A percentile compares a stretch with the other conserved stretches of the same genome.
Conservation (phyloP, 495 filamentous ascomycete species). For the Pseudevernia furfuracea region DNA sequence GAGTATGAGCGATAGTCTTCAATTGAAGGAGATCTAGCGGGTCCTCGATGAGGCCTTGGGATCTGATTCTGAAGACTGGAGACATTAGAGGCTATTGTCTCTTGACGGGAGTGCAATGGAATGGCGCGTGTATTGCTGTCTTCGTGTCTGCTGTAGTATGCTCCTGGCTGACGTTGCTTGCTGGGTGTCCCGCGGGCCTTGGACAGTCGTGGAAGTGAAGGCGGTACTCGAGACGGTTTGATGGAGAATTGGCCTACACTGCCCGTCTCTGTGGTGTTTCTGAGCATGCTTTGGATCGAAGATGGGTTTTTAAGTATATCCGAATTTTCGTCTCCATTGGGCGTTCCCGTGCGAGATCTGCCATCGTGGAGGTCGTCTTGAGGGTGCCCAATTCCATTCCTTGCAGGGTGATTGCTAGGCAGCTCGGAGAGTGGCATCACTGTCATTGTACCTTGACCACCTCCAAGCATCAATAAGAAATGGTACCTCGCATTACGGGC, state of each 20-base stretch:
- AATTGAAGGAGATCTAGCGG: slow-evolving; percentile 5
- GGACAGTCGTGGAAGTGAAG: slow-evolving; percentile 7
- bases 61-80: slow-evolving; percentile 14
- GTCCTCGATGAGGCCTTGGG: not conserved
- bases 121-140: not conserved
- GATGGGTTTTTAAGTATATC: slow-evolving; percentile 18
- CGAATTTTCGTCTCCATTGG: slow-evolving; percentile 7
- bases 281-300: slow-evolving; percentile 53
- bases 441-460: not conserved
- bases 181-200: slow-evolving; percentile 1
- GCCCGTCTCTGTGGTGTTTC: slow-evolving; percentile 60
- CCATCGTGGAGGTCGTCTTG: slow-evolving; percentile 11
- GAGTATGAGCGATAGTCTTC: slow-evolving; percentile 21
- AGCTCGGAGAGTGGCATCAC: slow-evolving; percentile 21
- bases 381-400: slow-evolving; percentile 8
- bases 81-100: slow-evolving; percentile 7
- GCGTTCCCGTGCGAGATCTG: slow-evolving; percentile 6
- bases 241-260: slow-evolving; percentile 57
- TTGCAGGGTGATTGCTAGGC: slow-evolving; percentile 12
- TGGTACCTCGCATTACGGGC: not conserved
- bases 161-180: slow-evolving; percentile 7
- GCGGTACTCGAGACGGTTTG: slow-evolving; percentile 36
- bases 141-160: slow-evolving; percentile 4
- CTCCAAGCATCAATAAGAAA: not conserved
- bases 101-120: slow-evolving; percentile 1